Base-by-base conservation (phyloP, 768 basidiomycete genomes). In the Phanerodontia chrysosporium region DNA sequence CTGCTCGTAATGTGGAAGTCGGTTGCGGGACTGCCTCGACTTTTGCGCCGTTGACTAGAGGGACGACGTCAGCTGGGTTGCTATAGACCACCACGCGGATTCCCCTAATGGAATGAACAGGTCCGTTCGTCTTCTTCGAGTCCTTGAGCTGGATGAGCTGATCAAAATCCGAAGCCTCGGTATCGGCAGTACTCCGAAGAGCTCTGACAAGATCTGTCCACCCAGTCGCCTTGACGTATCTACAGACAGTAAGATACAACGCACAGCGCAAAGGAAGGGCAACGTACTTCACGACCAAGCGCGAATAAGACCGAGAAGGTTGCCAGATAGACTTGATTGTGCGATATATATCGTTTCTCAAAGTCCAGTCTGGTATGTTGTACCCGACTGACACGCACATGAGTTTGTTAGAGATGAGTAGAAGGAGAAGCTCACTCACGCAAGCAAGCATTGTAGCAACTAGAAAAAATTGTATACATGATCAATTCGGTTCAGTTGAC, bases 141-240 rank as follows among this genome's bases (percentile, higher is more conserved):
- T 58, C 54, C 35, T 52, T 49, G 14, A 62, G 36, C n/a, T 62
- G 58, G 29, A 59, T 32, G 22, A 54, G 44, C 28, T 59, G 58
- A 29, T 62, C 61, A 30, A 59, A 35, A 13, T 18, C 28, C 5
- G 51, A 45, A 10, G 18, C 30, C 25, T 54, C 44, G 5, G n/a
- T 10, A 9, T 18, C 9, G 2, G 44, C 58, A 13, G 46, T 29
- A 14, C n/a, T 54, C 10, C 58, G 42, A 18, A 59, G 12, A 10
- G 52, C 58, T 28, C 22, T 59, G 5, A 54, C 52, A 9, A 48
- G 30, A 28, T 55, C 58, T 3, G 48, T 45, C 58, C 58, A 59
- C 1, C 4, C 7, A 12, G 25, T 1, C 1, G 49, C 49, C 25
- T 27, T 42, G 8, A 58, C n/a, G 28, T 58, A 58, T 14, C 57